Evolutionary conservation across 75 land plant species (phyloP).

Genomic region (Pinus taeda): DNA sequence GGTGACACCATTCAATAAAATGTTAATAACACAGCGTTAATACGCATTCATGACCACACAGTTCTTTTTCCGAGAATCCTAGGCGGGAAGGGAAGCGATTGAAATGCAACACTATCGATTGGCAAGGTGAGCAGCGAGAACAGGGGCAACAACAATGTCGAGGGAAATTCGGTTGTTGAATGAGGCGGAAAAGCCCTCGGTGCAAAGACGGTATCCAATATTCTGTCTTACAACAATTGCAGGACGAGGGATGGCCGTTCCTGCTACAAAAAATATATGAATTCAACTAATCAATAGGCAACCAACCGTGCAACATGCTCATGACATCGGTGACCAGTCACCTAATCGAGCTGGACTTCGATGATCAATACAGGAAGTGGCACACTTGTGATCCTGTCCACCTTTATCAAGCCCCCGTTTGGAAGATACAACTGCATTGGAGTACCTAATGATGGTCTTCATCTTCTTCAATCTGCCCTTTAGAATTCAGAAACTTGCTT

Average conservation of each 20-base stretch:
- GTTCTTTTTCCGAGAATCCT: too few species aligned
- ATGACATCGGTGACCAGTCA: constrained; percentile 95
- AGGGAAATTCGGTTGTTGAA: constrained; percentile 59
- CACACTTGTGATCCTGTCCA: constrained; percentile 82
- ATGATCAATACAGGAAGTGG: constrained; percentile 84
- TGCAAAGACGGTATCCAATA: constrained; percentile 83
- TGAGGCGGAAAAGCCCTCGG: constrained; percentile 99
- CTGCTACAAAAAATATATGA: constrained; percentile 84
- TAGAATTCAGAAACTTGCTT: too few species aligned
- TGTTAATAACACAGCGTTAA: too few species aligned
- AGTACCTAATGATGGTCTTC: too few species aligned
- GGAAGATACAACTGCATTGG: too few species aligned
- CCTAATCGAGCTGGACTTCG: constrained; percentile 95
- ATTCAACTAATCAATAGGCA: constrained; percentile 62
- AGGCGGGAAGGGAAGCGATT: too few species aligned
- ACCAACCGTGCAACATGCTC: constrained; percentile 64
- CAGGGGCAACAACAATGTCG: neutral
- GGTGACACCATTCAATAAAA: too few species aligned
- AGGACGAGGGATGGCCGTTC: constrained; percentile 67
- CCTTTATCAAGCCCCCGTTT: constrained; percentile 81
- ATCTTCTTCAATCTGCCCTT: too few species aligned
- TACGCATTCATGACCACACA: too few species aligned
- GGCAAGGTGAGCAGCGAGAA: neutral
- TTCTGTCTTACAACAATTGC: constrained; percentile 57
- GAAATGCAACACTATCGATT: too few species aligned